phyloP scores from a whole-genome alignment of 164 flowering plant genomes.

The Sextonia rubra region DNA sequence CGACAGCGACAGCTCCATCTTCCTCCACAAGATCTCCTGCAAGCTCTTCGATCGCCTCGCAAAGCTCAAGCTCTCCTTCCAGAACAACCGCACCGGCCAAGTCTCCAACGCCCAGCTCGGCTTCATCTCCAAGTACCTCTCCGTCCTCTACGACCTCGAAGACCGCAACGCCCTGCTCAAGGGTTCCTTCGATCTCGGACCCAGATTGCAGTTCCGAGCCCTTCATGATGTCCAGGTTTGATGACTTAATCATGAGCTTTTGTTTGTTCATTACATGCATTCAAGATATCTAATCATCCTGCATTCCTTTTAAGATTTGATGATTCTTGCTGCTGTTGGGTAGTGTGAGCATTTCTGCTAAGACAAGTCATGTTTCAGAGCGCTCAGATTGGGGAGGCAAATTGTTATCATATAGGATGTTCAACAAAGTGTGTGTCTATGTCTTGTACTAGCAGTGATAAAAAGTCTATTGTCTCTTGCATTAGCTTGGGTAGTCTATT shows the following conservation, averaged over 20 bases:
- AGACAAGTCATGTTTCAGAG: slow-evolving; percentile 31
- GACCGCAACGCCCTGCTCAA: slow-evolving; percentile 54
- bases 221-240: slow-evolving; percentile 67
- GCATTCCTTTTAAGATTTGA: too few species aligned
- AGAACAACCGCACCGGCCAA: slow-evolving; percentile 48
- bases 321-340: neutral
- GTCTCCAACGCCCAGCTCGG: slow-evolving; percentile 51
- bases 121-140: slow-evolving; percentile 50
- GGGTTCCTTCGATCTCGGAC: slow-evolving; percentile 41
- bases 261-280: neutral
- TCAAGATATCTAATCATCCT: too few species aligned
- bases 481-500: slow-evolving; percentile 21
- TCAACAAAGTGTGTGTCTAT: slow-evolving; percentile 21
- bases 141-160: slow-evolving; percentile 60
- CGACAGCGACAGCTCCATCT: slow-evolving; percentile 68
- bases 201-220: slow-evolving; percentile 49
- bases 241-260: neutral
- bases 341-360: slow-evolving; percentile 10
- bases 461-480: slow-evolving; percentile 22
- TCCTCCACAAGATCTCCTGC: slow-evolving; percentile 81
- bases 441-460: slow-evolving; percentile 26
- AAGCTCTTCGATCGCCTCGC: slow-evolving; percentile 72
- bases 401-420: slow-evolving; percentile 21
- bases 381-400: slow-evolving; percentile 24
- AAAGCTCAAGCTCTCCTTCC: slow-evolving; percentile 72